Percentiles rank a stretch among this genome's conserved stretches.
Conservation (phyloP, 192 early-diverging fungal species). For the Radiomyces spectabilis region DNA sequence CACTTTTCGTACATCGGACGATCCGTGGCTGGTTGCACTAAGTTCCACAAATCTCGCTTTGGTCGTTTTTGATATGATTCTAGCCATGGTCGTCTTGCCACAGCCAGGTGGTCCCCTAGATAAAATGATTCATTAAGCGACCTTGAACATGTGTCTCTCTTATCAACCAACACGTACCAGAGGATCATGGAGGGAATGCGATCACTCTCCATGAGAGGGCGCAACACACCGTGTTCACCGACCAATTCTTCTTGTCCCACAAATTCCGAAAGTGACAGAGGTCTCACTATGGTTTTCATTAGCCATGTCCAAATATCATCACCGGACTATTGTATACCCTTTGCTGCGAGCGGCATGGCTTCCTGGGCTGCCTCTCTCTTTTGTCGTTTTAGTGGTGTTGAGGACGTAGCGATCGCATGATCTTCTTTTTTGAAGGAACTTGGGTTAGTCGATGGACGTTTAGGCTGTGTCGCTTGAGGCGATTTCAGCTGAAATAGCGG, state of each 20-base stretch:
- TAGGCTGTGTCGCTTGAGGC: too few relatives aligned
- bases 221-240: slow-evolving; percentile 55
- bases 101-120: slow-evolving; percentile 26
- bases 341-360: slow-evolving; percentile 54
- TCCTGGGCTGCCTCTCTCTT: slow-evolving; percentile 4
- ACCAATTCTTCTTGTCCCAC: slow-evolving; percentile 67
- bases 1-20: slow-evolving; percentile 56
- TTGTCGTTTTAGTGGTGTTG: slow-evolving; percentile 13
- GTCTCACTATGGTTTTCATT: slow-evolving; percentile 46
- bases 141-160: slow-evolving; percentile 12
- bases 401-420: not conserved
- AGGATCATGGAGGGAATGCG: slow-evolving; percentile 71
- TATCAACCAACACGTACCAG: slow-evolving; percentile 50
- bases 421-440: too few relatives aligned
- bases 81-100: slow-evolving; percentile 27
- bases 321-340: slow-evolving; percentile 26
- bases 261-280: slow-evolving; percentile 52
- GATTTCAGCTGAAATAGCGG: too few relatives aligned
- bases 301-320: too few relatives aligned
- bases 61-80: slow-evolving; percentile 43
- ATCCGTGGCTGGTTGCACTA: slow-evolving; percentile 46
- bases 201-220: slow-evolving; percentile 56
- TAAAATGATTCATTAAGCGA: not conserved
- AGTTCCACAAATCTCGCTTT: slow-evolving; percentile 40
- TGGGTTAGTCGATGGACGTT: too few relatives aligned